These are phyloP conservation scores for Cryptomeria japonica DNA, from an alignment of 75 land plant species.

Conservation along the genomic window DNA sequence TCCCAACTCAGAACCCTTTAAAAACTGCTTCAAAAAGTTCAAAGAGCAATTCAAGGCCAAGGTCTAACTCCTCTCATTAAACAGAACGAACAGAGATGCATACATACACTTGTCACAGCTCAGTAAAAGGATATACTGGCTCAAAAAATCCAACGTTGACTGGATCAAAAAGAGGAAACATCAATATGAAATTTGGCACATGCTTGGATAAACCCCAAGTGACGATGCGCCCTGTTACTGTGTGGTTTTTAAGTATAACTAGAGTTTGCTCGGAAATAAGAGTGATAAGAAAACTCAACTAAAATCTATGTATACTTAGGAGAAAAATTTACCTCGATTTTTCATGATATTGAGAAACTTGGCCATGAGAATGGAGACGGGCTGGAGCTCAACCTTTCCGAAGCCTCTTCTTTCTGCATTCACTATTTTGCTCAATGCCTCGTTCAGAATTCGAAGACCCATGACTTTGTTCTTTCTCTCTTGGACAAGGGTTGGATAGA, in stretches of 20 bases:
- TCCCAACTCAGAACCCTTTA: no score
- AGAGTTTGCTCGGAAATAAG: not conserved
- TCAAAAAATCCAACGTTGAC: no score
- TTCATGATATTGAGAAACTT: slow-evolving; percentile 68
- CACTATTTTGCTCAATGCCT: slow-evolving; percentile 65
- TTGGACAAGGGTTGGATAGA: not conserved
- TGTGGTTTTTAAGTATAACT: not conserved
- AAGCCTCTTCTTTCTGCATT: slow-evolving; percentile 74
- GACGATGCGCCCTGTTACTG: not conserved
- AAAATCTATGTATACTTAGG: no score
- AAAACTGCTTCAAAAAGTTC: no score
- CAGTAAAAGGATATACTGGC: no score
- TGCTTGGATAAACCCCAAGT: not conserved
- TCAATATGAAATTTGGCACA: not conserved
- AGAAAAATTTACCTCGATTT: slow-evolving; percentile 31
- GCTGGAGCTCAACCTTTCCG: slow-evolving; percentile 40
- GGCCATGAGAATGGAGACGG: slow-evolving; percentile 54
- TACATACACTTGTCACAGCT: no score
- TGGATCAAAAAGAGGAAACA: no score
- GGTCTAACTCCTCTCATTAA: no score
- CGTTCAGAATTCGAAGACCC: slow-evolving; percentile 70
- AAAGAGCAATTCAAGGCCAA: no score
- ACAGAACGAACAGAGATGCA: no score
- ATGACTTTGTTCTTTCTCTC: slow-evolving; percentile 17
- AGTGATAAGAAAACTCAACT: not conserved